Base-by-base conservation (phyloP, 441 rosid species). In the Theobroma grandiflorum region DNA sequence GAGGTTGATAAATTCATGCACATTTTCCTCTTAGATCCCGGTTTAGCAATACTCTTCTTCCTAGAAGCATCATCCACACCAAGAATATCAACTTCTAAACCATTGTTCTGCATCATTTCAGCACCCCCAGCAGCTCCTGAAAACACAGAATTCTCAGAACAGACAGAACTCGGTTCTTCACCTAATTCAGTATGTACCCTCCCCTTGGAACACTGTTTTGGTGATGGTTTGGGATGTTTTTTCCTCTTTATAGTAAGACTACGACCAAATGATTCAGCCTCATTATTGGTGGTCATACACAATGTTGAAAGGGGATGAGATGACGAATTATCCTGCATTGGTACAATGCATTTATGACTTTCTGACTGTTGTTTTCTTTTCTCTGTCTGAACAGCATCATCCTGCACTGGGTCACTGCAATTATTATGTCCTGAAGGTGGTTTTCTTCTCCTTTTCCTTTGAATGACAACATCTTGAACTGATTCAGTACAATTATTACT, bases 261-360 rank as follows among this genome's bases (percentile, higher is more conserved):
- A 37, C 71, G 49, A 7, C 49, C 57, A 40, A 69, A 42, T 33
- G 75, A 62, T 58, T 78, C 76, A 78, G 38, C 76, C 61, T 49
- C 63, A 55, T 55, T 18, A 49, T 71, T 35, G 16, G 63, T 8
- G 59, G 71, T 20, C 22, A 62, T 61, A 10, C 72, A 20, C 61
- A 66, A 53, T 76, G 79, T 12, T 10, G 74, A 77, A 67, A 50
- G 80, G 0, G 14, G 80, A 45, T 52, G 80, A n/a, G n/a, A n/a
- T n/a, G n/a, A n/a, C n/a, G n/a, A n/a, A n/a, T n/a, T n/a, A n/a
- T n/a, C n/a, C n/a, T n/a, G n/a, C n/a, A n/a, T n/a, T n/a, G n/a
- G n/a, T n/a, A n/a, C n/a, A n/a, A n/a, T n/a, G n/a, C n/a, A n/a
- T n/a, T n/a, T n/a, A n/a, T n/a, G n/a, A n/a, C n/a, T n/a, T n/a